Percentiles rank a stretch among this genome's conserved stretches.
phyloP scores from a whole-genome alignment of 1,284 basidiomycete species.

The Inonotus hispidus region DNA sequence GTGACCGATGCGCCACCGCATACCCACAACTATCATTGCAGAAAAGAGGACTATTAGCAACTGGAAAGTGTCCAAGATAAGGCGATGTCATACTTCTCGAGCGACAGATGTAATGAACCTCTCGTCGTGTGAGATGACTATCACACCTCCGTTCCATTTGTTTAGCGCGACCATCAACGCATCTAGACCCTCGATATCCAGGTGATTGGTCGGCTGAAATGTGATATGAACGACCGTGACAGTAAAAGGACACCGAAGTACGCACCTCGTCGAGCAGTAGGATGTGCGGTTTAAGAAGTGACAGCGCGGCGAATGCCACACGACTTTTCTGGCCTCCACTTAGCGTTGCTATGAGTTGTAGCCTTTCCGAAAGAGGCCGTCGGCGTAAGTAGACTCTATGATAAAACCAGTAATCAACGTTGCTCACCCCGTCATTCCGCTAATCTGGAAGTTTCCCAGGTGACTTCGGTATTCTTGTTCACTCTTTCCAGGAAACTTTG shows the following conservation, averaged over 20 bases:
- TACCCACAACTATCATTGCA: constrained; percentile 68
- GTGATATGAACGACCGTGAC: not conserved
- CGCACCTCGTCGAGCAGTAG: constrained; percentile 83
- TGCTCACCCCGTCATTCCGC: constrained; percentile 83
- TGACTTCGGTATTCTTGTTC: constrained; percentile 96
- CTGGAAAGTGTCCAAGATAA: not conserved
- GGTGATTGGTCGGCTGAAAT: constrained; percentile 88
- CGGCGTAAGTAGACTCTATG: not conserved
- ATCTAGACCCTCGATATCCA: constrained; percentile 97
- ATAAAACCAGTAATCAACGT: constrained; percentile 4
- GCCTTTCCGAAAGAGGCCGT: constrained; percentile 31
- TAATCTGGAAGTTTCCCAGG: constrained; percentile 98
- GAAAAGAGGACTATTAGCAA: constrained; percentile 1
- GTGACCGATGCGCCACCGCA: constrained; percentile 80
- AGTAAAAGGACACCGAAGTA: not conserved
- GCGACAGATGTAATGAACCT: constrained; percentile 85
- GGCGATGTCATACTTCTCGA: constrained; percentile 49
- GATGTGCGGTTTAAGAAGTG: constrained; percentile 84
- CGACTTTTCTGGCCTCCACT: constrained; percentile 96
- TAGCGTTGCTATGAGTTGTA: constrained; percentile 79
- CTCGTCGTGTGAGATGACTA: constrained; percentile 92
- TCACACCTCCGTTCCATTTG: constrained; percentile 94
- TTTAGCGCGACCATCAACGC: constrained; percentile 88
- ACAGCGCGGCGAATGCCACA: constrained; percentile 92
- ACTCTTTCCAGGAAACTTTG: constrained; percentile 88